Evolutionary conservation across 768 basidiomycete genomes (phyloP).

Genomic region (Termitomyces sp.): DNA sequence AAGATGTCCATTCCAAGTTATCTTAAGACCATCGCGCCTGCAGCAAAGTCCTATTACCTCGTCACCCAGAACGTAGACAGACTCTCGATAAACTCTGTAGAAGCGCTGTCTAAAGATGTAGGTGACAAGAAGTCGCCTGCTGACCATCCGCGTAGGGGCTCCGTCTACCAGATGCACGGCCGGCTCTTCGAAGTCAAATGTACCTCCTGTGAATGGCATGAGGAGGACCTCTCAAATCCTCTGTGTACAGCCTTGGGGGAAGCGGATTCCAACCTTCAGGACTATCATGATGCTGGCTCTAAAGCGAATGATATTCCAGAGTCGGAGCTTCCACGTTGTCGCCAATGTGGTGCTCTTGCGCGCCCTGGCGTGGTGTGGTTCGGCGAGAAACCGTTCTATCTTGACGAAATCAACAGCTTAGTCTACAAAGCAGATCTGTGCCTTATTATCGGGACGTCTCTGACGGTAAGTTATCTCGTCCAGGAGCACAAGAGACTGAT

Average conservation of each 20-base stretch:
- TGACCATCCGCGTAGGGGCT: not conserved
- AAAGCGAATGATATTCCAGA: conserved; percentile 26
- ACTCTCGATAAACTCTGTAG: not conserved
- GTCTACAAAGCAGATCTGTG: conserved; percentile 46
- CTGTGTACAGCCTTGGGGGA: conserved; percentile 31
- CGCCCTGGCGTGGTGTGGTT: conserved; percentile 62
- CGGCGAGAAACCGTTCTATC: conserved; percentile 38
- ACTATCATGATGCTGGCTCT: conserved; percentile 3
- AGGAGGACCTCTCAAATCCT: conserved; percentile 16
- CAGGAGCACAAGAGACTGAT: not conserved
- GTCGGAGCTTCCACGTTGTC: conserved; percentile 40
- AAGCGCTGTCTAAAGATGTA: not conserved
- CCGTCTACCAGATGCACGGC: conserved; percentile 58
- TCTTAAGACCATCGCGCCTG: conserved; percentile 35
- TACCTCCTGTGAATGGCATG: conserved; percentile 33
- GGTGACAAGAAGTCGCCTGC: not conserved
- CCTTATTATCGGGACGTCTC: conserved; percentile 54
- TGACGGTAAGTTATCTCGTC: conserved; percentile 21
- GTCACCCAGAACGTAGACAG: conserved; percentile 67
- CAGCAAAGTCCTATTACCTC: conserved; percentile 38
- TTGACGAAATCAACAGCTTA: conserved; percentile 35
- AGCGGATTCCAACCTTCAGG: conserved; percentile 22
- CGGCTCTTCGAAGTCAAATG: conserved; percentile 51
- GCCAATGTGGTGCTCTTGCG: conserved; percentile 36
- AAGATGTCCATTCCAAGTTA: conserved; percentile 35